These are phyloP conservation scores for Quercus phellos DNA, from an alignment of 331 rosid species.

Conservation along the genomic window DNA sequence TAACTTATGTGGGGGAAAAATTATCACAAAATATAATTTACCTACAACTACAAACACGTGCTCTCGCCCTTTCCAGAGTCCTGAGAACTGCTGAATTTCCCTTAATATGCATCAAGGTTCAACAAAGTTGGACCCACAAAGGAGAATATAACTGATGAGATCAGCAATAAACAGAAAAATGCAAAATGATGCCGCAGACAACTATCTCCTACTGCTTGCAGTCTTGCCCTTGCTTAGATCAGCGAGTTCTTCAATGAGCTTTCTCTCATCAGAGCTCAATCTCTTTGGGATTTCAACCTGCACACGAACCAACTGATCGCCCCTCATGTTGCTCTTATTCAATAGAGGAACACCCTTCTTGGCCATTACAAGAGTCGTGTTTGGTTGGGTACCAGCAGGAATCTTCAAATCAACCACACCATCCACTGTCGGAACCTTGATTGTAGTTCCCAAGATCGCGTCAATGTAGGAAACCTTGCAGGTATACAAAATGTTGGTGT, in stretches of 20 bases:
- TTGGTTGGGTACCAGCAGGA: slow-evolving; percentile 94
- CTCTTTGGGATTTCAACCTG: slow-evolving; percentile 96
- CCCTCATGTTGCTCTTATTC: slow-evolving; percentile 84
- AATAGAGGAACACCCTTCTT: slow-evolving; percentile 91
- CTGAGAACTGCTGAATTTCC: slow-evolving; percentile 22
- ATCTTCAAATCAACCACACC: slow-evolving; percentile 91
- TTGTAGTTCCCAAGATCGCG: slow-evolving; percentile 83
- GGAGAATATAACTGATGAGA: slow-evolving; percentile 20
- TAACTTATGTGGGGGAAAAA: slow-evolving; percentile 1
- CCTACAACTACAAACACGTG: slow-evolving; percentile 30
- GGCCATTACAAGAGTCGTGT: slow-evolving; percentile 93
- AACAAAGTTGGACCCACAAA: slow-evolving; percentile 35
- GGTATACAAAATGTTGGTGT: slow-evolving; percentile 77
- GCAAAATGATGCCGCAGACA: slow-evolving; percentile 14
- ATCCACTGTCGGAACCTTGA: slow-evolving; percentile 93
- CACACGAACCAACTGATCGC: slow-evolving; percentile 94
- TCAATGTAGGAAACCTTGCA: slow-evolving; percentile 87
- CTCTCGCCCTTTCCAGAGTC: slow-evolving; percentile 12
- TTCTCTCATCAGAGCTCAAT: slow-evolving; percentile 71
- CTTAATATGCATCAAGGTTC: slow-evolving; percentile 23
- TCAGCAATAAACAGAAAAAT: slow-evolving; percentile 7
- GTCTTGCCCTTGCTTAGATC: slow-evolving; percentile 90
- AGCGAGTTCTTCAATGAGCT: slow-evolving; percentile 85
- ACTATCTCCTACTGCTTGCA: slow-evolving; percentile 59
- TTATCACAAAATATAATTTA: slow-evolving; percentile 16